phyloP scores from a whole-genome alignment of 345 rosid genomes.

The Geranium brycei region DNA sequence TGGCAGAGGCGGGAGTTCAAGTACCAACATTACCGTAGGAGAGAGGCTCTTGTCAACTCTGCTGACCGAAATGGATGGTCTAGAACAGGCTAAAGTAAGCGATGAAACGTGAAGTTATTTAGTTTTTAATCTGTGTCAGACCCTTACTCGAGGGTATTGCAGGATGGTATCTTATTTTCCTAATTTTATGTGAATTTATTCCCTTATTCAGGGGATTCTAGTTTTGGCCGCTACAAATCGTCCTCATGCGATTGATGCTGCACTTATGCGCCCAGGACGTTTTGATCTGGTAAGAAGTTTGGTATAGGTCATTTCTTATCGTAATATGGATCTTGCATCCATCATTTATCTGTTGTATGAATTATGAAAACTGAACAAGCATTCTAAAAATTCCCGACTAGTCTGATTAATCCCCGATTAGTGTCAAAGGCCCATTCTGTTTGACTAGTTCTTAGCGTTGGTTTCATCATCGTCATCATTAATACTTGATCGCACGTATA shows the following conservation, averaged over 20 bases:
- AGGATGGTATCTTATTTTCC: background rate
- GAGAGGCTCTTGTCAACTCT: conserved; percentile 89
- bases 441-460: too few species aligned
- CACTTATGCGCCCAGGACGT: conserved; percentile 93
- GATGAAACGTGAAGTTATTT: background rate
- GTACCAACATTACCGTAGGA: conserved; percentile 53
- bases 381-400: too few species aligned
- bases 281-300: conserved; percentile 56
- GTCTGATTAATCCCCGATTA: too few species aligned
- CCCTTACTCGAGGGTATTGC: background rate
- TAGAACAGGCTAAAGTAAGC: conserved; percentile 72
- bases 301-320: background rate
- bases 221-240: conserved; percentile 92
- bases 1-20: conserved; percentile 61
- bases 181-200: conserved; percentile 1
- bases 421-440: too few species aligned
- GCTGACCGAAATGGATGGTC: conserved; percentile 95
- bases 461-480: too few species aligned
- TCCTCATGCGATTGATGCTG: conserved; percentile 82
- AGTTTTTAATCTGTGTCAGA: background rate
- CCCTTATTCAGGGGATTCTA: conserved; percentile 54
- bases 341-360: background rate
- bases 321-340: background rate
- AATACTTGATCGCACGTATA: too few species aligned
- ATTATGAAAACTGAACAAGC: background rate